These are phyloP conservation scores for Pseudofabraea citricarpa DNA, from an alignment of 2,329 filamentous ascomycete species.

Conservation along the genomic window DNA sequence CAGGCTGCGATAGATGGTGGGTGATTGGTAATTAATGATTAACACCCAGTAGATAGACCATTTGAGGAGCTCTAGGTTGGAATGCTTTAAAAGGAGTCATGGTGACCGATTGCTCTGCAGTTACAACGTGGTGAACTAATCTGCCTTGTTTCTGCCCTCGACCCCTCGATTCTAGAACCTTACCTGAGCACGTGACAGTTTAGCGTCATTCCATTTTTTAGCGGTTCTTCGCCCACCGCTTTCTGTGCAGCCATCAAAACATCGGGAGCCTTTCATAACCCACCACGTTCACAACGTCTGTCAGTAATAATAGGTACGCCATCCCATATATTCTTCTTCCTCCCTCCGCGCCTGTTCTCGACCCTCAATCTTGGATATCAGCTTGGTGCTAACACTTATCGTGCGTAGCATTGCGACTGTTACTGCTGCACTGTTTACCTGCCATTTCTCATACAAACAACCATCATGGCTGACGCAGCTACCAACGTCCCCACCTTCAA, in stretches of 20 bases:
- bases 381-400: no score
- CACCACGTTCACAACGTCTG: constrained; percentile 26
- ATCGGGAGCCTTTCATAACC: constrained; percentile 24
- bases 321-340: constrained; percentile 1
- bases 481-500: constrained; percentile 80
- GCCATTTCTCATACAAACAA: constrained; percentile 16
- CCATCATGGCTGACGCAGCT: constrained; percentile 59
- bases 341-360: neutral
- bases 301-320: constrained; percentile 21
- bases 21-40: no score
- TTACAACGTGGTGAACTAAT: no score
- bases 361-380: neutral
- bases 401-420: no score
- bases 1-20: no score
- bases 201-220: neutral
- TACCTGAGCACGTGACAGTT: neutral
- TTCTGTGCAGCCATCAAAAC: constrained; percentile 22
- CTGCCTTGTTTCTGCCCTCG: no score
- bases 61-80: no score
- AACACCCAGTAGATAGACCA: no score
- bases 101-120: no score
- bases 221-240: constrained; percentile 10
- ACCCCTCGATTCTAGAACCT: neutral
- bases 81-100: no score
- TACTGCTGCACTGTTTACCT: constrained; percentile 20